Base-by-base conservation (phyloP, 805 yeast species). In the Monosporozyma siamensis region DNA sequence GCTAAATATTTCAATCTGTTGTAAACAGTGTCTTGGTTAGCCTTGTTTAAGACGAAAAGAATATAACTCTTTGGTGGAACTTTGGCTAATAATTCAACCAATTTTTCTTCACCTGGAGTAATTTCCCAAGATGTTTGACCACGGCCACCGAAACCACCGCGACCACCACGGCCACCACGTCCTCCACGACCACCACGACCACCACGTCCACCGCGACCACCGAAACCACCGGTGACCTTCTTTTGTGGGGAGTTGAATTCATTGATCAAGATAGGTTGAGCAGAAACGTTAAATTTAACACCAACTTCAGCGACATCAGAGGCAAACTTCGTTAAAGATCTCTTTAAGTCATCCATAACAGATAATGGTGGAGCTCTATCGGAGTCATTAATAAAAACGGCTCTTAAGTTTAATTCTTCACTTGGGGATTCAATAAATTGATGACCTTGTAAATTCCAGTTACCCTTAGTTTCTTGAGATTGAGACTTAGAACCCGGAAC, bases 1-100 rank as follows among this genome's bases (percentile, higher is more conserved):
- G 52, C 46, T 26, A 52, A 38, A 21, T 48, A 50, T 32, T 52
- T 52, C 35, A 51, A 47, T 30, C 56, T 48, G 37, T 51, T 49
- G 39, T 52, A 52, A 17, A 51, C 43, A 20, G 34, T 42, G 9
- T 48, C 27, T 25, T 46, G 43, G 23, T 46, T 40, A 11, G 40
- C 47, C 21, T 41, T 44, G 21, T 30, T 27, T 37, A 52, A 43
- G 12, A 52, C 44, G 17, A 43, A 52, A 10, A 52, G 23, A 15
- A 52, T 41, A 27, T 52, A 52, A 20, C 44, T 42, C 15, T 49
- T 51, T 23, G 42, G 42, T 29, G 56, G 56, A 20, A 46, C 43
- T 4, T 38, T 48, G 8, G 20, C 12, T 26, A 52, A 40, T 30
- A 52, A 35, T 10, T 45, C 11, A 22, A 25, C 30, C 26, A 52